Evolutionary conservation across 2,329 filamentous ascomycete genomes (phyloP), one percentile per base, ranked within the genome.

Genomic region (Cercospora sesami): DNA sequence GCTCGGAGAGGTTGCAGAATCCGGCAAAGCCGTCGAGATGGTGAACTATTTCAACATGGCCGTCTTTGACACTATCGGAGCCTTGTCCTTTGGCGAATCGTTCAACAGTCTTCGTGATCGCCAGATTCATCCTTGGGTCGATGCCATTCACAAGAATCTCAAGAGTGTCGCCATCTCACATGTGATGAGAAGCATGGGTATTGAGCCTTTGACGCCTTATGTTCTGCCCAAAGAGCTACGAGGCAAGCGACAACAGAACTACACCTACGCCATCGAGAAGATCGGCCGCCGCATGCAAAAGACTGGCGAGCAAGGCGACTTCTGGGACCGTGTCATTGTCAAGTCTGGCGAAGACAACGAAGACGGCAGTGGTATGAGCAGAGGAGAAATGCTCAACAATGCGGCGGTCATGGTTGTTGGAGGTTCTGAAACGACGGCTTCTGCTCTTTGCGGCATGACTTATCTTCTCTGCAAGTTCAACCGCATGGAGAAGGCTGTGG

Each of bases 341-440:
- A 68, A 71, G 57, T 63, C 55, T 8, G 57, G 61, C 12, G 65
- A 71, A 10, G 65, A 70, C 16, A 69, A 72, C 61, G 63, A 66
- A 12, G 60, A 42, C 36, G 70, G 67, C 23, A 66, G 72, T 12
- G 76, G 74, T 71, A 72, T 78, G 69, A 73, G 71, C 1, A 60
- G 67, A 26, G 69, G 64, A 3, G 76, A 79, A 60, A 48, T 48
- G 42, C 18, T 48, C 2, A 48, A 48, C 42, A 48, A 48, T 23
- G 42, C 42, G 12, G 42, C 42, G 4, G 42, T 48, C 18, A 48
- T 48, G 42, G 42, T 48, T 18, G 42, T 48, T 14, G 42, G 42
- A 9, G 42, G 42, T 5, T 48, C 42, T 23, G 42, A 48, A 48
- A 48, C 42, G 18, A 48, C 42, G n/a, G 42, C 42, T 23, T 48